Conservation (phyloP, 495 filamentous ascomycete species). For the Neurospora africana region DNA sequence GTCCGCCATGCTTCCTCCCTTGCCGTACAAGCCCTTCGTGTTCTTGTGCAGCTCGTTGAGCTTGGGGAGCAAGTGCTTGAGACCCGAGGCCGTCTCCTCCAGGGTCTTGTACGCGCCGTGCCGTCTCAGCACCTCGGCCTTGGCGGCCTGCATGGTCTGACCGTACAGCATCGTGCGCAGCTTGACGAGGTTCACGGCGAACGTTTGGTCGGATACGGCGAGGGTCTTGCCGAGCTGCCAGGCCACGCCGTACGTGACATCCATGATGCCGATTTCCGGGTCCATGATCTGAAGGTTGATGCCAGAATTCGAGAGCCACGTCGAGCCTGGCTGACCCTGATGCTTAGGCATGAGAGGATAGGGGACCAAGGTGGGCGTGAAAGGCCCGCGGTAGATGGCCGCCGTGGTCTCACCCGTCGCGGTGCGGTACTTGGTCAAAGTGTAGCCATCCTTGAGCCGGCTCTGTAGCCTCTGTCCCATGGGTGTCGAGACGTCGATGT, state of each 20-base stretch:
- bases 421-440: constrained; percentile 21
- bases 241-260: constrained; percentile 35
- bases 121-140: neutral
- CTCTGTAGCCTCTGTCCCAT: neutral
- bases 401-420: constrained; percentile 32
- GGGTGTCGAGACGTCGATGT: neutral
- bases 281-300: constrained; percentile 37
- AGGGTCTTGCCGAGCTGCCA: constrained; percentile 36
- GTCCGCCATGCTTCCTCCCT: no score
- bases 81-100: neutral
- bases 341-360: constrained; percentile 10
- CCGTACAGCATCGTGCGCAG: constrained; percentile 12
- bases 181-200: constrained; percentile 16
- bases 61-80: no score
- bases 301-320: constrained; percentile 19
- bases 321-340: no score
- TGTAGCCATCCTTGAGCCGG: constrained; percentile 31
- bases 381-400: constrained; percentile 31
- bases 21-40: no score
- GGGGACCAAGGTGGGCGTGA: constrained; percentile 19
- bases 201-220: constrained; percentile 21
- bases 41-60: no score
- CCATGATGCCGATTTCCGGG: constrained; percentile 31
- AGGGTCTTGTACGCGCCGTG: neutral
- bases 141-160: no score